Base-by-base conservation (phyloP, 208 protist species). In the Crithidia sp. region DNA sequence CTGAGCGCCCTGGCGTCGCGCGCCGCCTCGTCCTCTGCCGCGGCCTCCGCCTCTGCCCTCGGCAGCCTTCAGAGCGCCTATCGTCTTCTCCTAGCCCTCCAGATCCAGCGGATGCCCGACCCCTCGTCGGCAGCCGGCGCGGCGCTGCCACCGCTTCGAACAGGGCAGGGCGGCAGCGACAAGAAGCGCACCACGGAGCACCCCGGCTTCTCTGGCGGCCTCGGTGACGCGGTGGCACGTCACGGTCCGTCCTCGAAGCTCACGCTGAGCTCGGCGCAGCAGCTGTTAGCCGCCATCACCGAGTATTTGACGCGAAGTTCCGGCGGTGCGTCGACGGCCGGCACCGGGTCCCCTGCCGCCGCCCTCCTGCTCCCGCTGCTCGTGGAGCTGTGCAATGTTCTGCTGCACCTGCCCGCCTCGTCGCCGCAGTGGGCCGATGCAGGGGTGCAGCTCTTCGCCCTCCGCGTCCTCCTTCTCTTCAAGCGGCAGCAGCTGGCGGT, bases 381-480 rank as follows among this genome's bases (percentile, higher is more conserved):
- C 4, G 83, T 89, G 7, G 80, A 86, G 28, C 73, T 96, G 39
- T 92, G 85, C 65, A 74, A 80, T 39, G 80, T 89, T 0, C 58
- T 74, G 44, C 64, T 69, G 13, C 61, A 40, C 36, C 64, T 68
- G 9, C 49, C 68, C 16, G 3, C 56, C 37, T 50, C 47, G 4
- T 78, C 59, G n/a, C 64, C 69, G 57, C 65, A 79, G 40, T 94
- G 88, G 88, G 76, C 47, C 45, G 89, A 94, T 45, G 79, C 79
- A 6, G 55, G 77, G 10, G 75, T 92, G 64, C 91, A 96, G 80
- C 76, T 86, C 49, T 77, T 96, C 13, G 87, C 91, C 6, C 77
- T 84, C 36, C 86, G 86, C 43, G 80, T 85, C 9, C 49, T 94
- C 9, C 59, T 58, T 63, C 67, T 84, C n/a, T 68, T 95, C 43